Percentiles rank a stretch among this genome's conserved stretches.
These are phyloP conservation scores for Poa annua DNA, from an alignment of 176 grass and related monocot genomes.

Conservation along the genomic window DNA sequence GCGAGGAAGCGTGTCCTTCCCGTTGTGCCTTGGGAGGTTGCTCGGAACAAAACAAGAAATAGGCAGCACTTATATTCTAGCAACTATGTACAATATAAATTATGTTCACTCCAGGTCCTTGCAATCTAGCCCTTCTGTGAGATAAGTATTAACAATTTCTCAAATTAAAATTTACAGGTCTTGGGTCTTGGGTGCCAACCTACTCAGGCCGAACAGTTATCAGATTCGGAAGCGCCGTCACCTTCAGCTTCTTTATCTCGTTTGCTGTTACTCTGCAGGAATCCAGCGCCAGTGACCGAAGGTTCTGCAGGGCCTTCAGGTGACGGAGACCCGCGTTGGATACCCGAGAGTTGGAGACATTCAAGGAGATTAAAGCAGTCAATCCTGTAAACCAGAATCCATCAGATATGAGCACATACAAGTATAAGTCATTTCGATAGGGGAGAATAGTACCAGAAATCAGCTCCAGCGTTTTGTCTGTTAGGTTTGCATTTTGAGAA, in stretches of 20 bases:
- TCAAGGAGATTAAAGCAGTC: constrained; percentile 73
- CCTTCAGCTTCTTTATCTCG: constrained; percentile 83
- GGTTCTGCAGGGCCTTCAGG: constrained; percentile 72
- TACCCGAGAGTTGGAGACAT: constrained; percentile 78
- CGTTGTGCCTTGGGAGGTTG: not conserved
- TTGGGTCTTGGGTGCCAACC: not conserved
- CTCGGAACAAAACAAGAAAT: not conserved
- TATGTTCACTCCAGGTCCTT: not conserved
- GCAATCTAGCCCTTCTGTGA: constrained; percentile 19
- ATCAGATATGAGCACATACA: not conserved
- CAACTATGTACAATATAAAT: not conserved
- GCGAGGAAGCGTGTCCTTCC: constrained; percentile 46
- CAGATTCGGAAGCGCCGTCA: constrained; percentile 72
- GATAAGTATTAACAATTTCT: constrained; percentile 40
- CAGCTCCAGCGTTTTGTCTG: constrained; percentile 87
- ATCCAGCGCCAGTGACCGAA: constrained; percentile 75
- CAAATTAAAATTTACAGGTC: too few relatives aligned
- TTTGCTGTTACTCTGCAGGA: constrained; percentile 80
- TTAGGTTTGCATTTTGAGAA: constrained; percentile 84
- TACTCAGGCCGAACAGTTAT: constrained; percentile 75
- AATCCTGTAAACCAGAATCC: constrained; percentile 54
- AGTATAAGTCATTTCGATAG: not conserved
- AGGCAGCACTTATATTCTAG: not conserved
- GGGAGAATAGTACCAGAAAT: constrained; percentile 67
- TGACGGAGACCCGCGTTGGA: constrained; percentile 84